Base-by-base conservation (phyloP, 2,329 filamentous ascomycete genomes). In the Diaporthe aspalathi region DNA sequence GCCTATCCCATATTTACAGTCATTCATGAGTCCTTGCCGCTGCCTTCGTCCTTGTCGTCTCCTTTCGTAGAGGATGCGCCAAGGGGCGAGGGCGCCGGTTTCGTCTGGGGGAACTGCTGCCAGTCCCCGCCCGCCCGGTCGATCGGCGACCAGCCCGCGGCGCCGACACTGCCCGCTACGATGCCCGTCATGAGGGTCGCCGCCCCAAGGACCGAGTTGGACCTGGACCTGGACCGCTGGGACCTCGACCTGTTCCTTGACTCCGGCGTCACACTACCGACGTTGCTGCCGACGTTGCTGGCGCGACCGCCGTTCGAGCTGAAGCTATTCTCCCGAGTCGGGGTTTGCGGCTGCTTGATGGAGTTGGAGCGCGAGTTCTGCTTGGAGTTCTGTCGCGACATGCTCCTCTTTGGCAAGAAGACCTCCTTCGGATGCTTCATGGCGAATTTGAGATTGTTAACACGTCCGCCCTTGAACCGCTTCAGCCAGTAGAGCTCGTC, bases 101-200 rank as follows among this genome's bases (percentile, higher is more conserved):
- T 71, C 45, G 32, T 76, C 17, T 78, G 78, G 50, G 78, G 79
- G 67, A 79, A 78, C 67, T 79, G 78, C 22, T 76, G 77, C 35
- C 79, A 77, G 65, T 80, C 81, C 50, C 53, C 60, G 22, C 76
- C 78, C 62, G 80, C 82, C 11, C 88, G 83, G 72, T 91, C 90
- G 68, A 90, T 87, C 1, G 93, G 93, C 60, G 92, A 93, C 92
- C 92, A 95, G 38, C 91, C 92, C 17, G 90, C 92, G 43, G 90
- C 92, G 17, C 72, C 72, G 43, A 95, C 89, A 77, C 91, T 92
- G 53, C 92, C 93, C 11, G 92, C 93, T 63, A 95, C 89, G 71
- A 95, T 91, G 73, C 93, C 93, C n/a, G 93, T 92, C 93, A 94
- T 94, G 73, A 94, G 92, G 9, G 91, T 90, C 1, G 92, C 91